Base-by-base conservation (phyloP, 352 stramenopile species). In the Phytophthora brassicae region DNA sequence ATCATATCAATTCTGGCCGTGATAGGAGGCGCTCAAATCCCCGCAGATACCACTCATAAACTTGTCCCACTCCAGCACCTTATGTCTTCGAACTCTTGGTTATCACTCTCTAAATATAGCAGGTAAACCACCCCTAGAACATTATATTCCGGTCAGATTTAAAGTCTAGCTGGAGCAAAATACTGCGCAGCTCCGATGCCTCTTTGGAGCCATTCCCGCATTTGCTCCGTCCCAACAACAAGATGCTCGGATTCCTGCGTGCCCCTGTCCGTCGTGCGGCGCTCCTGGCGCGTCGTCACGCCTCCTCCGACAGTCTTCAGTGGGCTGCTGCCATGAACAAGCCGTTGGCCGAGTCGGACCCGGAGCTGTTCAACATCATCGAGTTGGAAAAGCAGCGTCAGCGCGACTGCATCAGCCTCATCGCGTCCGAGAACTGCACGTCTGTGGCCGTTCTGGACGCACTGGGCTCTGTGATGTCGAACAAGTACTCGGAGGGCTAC, bases 371-470 rank as follows among this genome's bases (percentile, higher is more conserved):
- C 56, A 81, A 96, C 60, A 92, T 99, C 60, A 98, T 99, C 60
- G 95, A 99, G 80, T 83, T 94, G 49, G 97, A 99, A 84, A 99
- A 99, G 84, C 86, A 96, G 47, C 89, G 98, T 36, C 98, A 99
- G 83, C 90, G 97, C 58, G 96, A 98, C 72, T 98, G 81, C 66
- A 86, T 99, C 50, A 98, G 97, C 38, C 88, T 99, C 19, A 99
- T 99, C 75, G 97, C 97, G 41, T 99, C 94, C n/a, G 98, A 99
- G 76, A 99, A 99, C 82, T 99, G 99, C 65, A 99, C 98, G 31
- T 98, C 89, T 6, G 90, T 89, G 45, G 88, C 97, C 13, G 98
- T 99, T 29, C 89, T 99, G 63, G 94, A 99, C 72, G 96, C 96
- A 12, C 77, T 99, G 28, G 97, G 98, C 28, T 99, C 94, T 8